Evolutionary conservation across 441 rosid species (phyloP).

Genomic region (Eruca vesicaria): DNA sequence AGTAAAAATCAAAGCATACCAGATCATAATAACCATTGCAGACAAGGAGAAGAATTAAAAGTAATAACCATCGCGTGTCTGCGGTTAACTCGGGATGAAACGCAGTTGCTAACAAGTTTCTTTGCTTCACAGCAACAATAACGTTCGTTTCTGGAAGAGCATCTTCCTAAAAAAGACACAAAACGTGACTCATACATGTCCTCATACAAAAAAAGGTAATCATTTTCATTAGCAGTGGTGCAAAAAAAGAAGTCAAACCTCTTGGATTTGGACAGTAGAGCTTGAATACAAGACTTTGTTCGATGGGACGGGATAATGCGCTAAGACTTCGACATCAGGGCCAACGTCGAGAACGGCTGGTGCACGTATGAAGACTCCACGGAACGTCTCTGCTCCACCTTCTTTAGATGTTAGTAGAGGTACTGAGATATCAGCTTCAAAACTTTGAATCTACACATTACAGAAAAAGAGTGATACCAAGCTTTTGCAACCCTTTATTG

Average conservation of each 20-base stretch:
- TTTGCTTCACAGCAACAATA: conserved; percentile 80
- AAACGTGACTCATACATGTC: neutral
- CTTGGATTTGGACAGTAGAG: conserved; percentile 72
- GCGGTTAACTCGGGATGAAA: conserved; percentile 95
- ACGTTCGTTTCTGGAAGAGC: conserved; percentile 66
- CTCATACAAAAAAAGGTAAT: neutral
- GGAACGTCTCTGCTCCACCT: conserved; percentile 83
- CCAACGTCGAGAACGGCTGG: conserved; percentile 90
- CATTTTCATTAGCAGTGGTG: neutral
- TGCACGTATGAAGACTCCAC: conserved; percentile 93
- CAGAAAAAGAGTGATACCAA: neutral
- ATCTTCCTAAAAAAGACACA: conserved; percentile 49
- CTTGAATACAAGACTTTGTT: conserved; percentile 68
- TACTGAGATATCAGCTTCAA: conserved; percentile 80
- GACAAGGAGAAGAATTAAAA: neutral
- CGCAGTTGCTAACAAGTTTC: conserved; percentile 83
- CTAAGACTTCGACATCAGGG: conserved; percentile 82
- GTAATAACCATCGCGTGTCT: conserved; percentile 79
- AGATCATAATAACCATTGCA: neutral
- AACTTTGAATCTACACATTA: conserved; percentile 75
- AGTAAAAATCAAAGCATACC: neutral
- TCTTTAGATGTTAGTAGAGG: conserved; percentile 75
- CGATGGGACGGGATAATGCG: conserved; percentile 64
- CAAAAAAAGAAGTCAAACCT: conserved; percentile 41
- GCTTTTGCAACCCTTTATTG: neutral